phyloP scores from a whole-genome alignment of 345 rosid species.

The Eucalyptus curtisii region DNA sequence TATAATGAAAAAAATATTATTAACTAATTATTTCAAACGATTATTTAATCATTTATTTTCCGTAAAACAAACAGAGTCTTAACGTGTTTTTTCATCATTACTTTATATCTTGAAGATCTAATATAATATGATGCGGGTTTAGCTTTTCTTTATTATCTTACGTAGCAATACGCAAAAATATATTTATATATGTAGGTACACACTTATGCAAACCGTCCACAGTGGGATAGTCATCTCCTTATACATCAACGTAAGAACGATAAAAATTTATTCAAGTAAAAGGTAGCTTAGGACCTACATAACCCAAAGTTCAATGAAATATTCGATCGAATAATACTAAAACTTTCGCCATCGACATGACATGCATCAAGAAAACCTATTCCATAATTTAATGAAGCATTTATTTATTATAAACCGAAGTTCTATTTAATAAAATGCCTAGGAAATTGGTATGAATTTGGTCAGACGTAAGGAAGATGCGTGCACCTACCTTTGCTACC shows the following conservation, averaged over 20 bases:
- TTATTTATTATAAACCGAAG: not conserved
- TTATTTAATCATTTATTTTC: too few species aligned
- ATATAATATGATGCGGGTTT: not conserved
- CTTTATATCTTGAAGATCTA: not conserved
- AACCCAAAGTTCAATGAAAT: too few species aligned
- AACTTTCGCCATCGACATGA: not conserved
- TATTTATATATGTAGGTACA: not conserved
- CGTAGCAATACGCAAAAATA: not conserved
- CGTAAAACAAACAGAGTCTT: rapidly evolving
- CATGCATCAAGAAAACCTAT: not conserved
- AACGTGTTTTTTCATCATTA: not conserved
- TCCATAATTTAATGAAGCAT: not conserved
- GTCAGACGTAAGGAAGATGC: not conserved
- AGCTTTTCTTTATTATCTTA: not conserved
- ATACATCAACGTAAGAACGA: not conserved
- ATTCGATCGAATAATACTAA: not conserved
- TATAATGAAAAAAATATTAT: too few species aligned
- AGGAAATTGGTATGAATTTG: not conserved
- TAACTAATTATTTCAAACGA: too few species aligned
- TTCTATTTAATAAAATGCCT: not conserved
- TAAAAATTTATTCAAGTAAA: not conserved
- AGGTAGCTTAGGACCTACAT: not conserved
- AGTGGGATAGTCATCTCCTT: not conserved
- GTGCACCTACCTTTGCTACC: not conserved
- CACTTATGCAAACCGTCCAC: not conserved